Evolutionary conservation across 2,329 filamentous ascomycete species (phyloP).

Genomic region (Cyclaneusma minus): DNA sequence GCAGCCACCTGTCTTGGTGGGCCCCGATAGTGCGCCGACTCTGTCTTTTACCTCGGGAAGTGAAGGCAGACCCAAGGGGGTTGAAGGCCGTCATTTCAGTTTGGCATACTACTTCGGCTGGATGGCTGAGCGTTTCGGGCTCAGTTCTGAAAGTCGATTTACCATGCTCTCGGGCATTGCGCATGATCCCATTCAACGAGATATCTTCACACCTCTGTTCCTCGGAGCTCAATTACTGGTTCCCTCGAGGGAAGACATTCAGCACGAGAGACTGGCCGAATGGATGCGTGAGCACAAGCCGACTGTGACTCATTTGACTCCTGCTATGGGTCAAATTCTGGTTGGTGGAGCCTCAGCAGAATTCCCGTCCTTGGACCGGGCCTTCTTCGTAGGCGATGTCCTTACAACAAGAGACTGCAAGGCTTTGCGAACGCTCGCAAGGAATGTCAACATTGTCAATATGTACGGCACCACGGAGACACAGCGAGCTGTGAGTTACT

Average conservation of each 20-base stretch:
- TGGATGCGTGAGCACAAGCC: conserved; percentile 69
- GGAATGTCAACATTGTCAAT: conserved; percentile 63
- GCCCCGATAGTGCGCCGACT: conserved; percentile 71
- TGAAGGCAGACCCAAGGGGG: conserved; percentile 74
- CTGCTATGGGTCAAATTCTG: conserved; percentile 91
- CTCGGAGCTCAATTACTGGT: conserved; percentile 67
- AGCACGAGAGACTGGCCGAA: conserved; percentile 70
- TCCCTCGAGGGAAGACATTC: conserved; percentile 69
- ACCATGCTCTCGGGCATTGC: conserved; percentile 77
- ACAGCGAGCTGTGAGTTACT: conserved; percentile 68
- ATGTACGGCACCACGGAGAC: conserved; percentile 88
- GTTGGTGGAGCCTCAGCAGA: conserved; percentile 67
- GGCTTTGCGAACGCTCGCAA: conserved; percentile 58
- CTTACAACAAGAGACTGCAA: conserved; percentile 73
- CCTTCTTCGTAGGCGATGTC: conserved; percentile 86
- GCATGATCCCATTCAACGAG: conserved; percentile 52
- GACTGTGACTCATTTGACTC: conserved; percentile 79
- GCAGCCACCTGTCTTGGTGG: conserved; percentile 59
- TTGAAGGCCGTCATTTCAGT: conserved; percentile 74
- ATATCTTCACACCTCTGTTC: conserved; percentile 87
- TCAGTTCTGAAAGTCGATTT: conserved; percentile 59
- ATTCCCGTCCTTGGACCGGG: conserved; percentile 62
- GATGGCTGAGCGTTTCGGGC: conserved; percentile 75
- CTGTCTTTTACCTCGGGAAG: conserved; percentile 60
- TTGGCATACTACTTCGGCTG: conserved; percentile 79